These are phyloP conservation scores for Xylaria hypoxylon DNA, from an alignment of 2,329 filamentous ascomycete genomes.

Conservation along the genomic window DNA sequence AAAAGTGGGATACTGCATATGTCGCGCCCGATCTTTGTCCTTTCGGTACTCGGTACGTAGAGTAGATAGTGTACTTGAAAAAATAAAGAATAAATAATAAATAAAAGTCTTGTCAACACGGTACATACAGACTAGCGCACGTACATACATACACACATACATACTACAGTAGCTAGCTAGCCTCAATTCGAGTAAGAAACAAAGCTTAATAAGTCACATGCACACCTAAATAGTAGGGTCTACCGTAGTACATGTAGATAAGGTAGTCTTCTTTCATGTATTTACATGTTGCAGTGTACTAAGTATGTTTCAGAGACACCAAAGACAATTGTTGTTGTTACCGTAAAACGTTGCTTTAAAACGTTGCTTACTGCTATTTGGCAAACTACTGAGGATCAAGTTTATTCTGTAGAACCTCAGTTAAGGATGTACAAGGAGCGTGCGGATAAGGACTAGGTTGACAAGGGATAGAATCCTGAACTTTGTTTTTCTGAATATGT, in stretches of 20 bases:
- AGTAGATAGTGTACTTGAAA: no score
- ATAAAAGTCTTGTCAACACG: background rate
- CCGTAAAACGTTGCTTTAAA: constrained; percentile 1
- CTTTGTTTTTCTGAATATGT: no score
- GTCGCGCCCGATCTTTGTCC: constrained; percentile 35
- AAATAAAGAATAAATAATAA: no score
- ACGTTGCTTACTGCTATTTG: constrained; percentile 2
- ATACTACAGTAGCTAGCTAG: constrained; percentile 3
- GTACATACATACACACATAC: constrained; percentile 9
- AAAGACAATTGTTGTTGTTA: background rate
- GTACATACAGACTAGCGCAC: background rate
- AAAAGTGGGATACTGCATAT: constrained; percentile 37
- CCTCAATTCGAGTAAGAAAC: constrained; percentile 13
- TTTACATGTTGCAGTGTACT: background rate
- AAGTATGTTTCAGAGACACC: background rate
- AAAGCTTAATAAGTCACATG: constrained; percentile 19
- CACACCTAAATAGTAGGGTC: background rate
- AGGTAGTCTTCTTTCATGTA: background rate
- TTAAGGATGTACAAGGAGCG: background rate
- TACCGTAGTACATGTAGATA: background rate
- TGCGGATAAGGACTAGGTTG: background rate
- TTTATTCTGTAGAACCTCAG: constrained; percentile 10
- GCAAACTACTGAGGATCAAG: background rate
- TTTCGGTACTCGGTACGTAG: constrained; percentile 32
- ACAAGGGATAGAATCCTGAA: background rate